These are phyloP conservation scores for Leccinum pachyderme DNA, from an alignment of 1,284 basidiomycete genomes.

Conservation along the genomic window DNA sequence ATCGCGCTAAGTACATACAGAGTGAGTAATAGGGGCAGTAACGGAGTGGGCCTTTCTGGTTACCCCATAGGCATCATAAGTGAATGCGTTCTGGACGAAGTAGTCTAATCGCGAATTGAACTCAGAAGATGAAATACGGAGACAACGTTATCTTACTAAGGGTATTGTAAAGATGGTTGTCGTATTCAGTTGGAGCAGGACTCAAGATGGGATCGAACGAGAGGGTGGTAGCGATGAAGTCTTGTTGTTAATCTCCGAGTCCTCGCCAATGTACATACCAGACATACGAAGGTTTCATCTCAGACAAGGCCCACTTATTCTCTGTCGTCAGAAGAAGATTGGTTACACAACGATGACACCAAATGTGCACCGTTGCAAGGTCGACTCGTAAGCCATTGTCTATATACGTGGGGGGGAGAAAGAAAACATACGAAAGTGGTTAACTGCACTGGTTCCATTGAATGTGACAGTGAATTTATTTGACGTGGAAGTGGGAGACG, in stretches of 20 bases:
- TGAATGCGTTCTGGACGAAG: constrained; percentile 62
- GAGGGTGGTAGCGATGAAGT: constrained; percentile 58
- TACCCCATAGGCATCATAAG: constrained; percentile 56
- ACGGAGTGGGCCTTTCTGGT: constrained; percentile 6
- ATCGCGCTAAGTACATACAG: constrained; percentile 38
- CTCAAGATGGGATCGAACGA: constrained; percentile 47
- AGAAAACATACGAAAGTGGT: constrained; percentile 62
- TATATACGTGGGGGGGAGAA: constrained; percentile 66
- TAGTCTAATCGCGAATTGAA: constrained; percentile 37
- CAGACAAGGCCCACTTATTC: constrained; percentile 42
- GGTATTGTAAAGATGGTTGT: constrained; percentile 66
- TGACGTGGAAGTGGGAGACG: constrained; percentile 39
- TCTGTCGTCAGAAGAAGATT: constrained; percentile 3
- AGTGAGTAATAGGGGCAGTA: neutral
- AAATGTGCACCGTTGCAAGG: constrained; percentile 49
- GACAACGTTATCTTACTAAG: constrained; percentile 29
- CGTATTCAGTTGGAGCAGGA: constrained; percentile 56
- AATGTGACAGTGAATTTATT: constrained; percentile 57
- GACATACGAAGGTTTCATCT: constrained; percentile 65
- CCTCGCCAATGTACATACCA: constrained; percentile 65
- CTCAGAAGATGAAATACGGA: neutral
- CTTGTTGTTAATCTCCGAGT: constrained; percentile 46
- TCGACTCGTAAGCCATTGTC: constrained; percentile 71
- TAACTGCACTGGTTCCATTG: constrained; percentile 44
- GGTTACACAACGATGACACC: neutral